Evolutionary conservation across 345 rosid species (phyloP).

Genomic region (Mallotus nudiflorus): DNA sequence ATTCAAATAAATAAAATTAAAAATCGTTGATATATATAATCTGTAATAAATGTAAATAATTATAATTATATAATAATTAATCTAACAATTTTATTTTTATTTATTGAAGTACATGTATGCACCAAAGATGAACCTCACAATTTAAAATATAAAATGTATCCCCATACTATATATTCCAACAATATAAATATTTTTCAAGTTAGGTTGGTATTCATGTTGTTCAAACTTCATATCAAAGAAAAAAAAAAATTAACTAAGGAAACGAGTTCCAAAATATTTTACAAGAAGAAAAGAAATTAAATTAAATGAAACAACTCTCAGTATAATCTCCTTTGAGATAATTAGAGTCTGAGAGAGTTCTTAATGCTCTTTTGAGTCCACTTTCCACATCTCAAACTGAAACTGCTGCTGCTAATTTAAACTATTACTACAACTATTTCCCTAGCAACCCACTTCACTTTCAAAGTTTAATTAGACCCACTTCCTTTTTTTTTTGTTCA

Average conservation of each 20-base stretch:
- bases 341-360: background rate
- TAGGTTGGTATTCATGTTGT: too few relatives aligned
- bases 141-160: too few relatives aligned
- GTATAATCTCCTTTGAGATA: conserved; percentile 44
- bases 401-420: background rate
- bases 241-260: background rate
- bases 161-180: too few relatives aligned
- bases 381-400: conserved; percentile 6
- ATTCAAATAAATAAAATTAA: too few relatives aligned
- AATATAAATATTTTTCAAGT: too few relatives aligned
- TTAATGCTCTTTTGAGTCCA: background rate
- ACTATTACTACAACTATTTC: background rate
- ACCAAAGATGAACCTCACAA: too few relatives aligned
- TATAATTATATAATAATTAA: too few relatives aligned
- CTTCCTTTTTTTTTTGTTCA: background rate
- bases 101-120: too few relatives aligned
- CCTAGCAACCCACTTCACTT: conserved; percentile 19
- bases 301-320: conserved; percentile 26
- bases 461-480: conserved; percentile 18
- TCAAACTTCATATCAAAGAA: too few relatives aligned
- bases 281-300: conserved; percentile 33
- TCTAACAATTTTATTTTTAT: too few relatives aligned
- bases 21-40: too few relatives aligned
- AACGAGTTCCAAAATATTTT: conserved; percentile 13
- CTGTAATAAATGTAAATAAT: too few relatives aligned